Evolutionary conservation across 163 green algal genomes (phyloP).

Genomic region (Volvox carteri): DNA sequence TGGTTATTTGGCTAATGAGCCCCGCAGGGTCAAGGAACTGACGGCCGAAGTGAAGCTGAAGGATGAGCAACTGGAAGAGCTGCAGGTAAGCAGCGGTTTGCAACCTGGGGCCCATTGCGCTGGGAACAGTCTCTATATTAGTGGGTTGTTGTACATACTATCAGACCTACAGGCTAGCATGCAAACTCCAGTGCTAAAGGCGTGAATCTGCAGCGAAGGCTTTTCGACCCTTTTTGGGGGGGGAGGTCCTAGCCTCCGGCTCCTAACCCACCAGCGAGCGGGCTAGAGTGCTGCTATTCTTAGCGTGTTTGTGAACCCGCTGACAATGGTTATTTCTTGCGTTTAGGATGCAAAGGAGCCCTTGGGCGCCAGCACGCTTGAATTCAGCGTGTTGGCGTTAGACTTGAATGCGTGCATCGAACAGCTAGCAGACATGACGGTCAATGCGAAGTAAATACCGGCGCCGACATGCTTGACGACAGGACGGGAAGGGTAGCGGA

Average conservation of each 20-base stretch:
- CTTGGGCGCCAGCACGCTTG: neutral
- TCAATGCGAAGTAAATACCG: no score
- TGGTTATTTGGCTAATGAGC: neutral
- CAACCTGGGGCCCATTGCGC: no score
- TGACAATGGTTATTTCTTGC: neutral
- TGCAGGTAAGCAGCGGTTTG: constrained; percentile 28
- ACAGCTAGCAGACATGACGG: neutral
- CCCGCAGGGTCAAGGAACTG: constrained; percentile 40
- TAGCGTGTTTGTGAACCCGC: no score
- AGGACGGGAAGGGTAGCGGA: neutral
- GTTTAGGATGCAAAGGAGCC: neutral
- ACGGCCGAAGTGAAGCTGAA: constrained; percentile 5
- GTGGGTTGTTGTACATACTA: no score
- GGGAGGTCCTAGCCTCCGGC: no score
- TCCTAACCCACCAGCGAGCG: no score
- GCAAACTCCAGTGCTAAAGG: no score
- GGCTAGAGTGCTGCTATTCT: no score
- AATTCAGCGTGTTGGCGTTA: neutral
- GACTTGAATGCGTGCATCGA: neutral
- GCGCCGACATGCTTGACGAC: neutral
- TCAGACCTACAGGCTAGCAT: no score
- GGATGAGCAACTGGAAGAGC: neutral
- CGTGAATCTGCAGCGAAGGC: no score
- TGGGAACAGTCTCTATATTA: no score
- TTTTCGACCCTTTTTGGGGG: no score